Evolutionary conservation across 1,284 basidiomycete genomes (phyloP).

Genomic region (Puccinia novopanici): DNA sequence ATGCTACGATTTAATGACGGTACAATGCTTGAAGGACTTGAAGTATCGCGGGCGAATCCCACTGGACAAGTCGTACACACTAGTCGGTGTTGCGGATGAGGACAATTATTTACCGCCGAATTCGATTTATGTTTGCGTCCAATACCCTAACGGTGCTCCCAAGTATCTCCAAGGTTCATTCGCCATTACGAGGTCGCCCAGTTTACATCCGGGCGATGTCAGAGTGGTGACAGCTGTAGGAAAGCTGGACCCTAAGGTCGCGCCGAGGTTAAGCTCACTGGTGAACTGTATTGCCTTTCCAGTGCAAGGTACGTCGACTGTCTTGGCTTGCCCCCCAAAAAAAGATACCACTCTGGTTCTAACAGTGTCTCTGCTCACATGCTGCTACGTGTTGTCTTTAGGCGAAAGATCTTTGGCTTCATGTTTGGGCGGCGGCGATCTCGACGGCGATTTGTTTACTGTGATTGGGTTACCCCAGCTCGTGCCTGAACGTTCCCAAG

Average conservation of each 20-base stretch:
- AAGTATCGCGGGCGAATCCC: conserved; percentile 70
- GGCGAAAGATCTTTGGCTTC: conserved; percentile 69
- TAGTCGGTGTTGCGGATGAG: conserved; percentile 78
- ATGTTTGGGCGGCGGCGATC: conserved; percentile 71
- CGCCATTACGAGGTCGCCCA: conserved; percentile 69
- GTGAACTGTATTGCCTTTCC: conserved; percentile 75
- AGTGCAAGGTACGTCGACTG: conserved; percentile 65
- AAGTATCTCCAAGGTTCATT: conserved; percentile 66
- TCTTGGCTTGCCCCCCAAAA: background rate
- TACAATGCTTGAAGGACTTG: conserved; percentile 69
- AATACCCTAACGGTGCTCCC: conserved; percentile 63
- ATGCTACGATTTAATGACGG: conserved; percentile 66
- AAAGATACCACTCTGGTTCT: background rate
- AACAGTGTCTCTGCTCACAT: too few species aligned
- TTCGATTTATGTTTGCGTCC: conserved; percentile 71
- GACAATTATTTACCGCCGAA: conserved; percentile 67
- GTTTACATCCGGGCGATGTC: conserved; percentile 72
- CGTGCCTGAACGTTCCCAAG: conserved; percentile 62
- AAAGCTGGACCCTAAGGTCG: conserved; percentile 63
- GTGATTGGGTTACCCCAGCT: conserved; percentile 63
- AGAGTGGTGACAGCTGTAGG: conserved; percentile 73
- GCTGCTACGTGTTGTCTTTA: conserved; percentile 56
- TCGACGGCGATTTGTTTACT: conserved; percentile 68
- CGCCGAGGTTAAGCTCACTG: conserved; percentile 64
- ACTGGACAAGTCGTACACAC: conserved; percentile 68